These are phyloP conservation scores for Acacia pycnantha DNA, from an alignment of 331 rosid genomes.

Conservation along the genomic window DNA sequence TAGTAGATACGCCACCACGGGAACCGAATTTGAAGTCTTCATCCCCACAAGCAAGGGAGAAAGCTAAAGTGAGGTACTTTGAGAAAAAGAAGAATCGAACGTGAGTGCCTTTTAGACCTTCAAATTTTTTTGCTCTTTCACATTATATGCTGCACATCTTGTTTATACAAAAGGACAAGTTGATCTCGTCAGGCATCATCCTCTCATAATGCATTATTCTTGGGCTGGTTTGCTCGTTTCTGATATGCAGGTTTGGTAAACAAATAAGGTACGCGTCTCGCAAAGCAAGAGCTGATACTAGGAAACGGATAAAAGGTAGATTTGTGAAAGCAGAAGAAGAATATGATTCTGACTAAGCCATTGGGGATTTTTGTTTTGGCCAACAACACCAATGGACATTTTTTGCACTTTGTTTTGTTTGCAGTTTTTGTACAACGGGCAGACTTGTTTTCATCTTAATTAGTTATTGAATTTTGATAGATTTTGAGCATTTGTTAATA, in stretches of 20 bases:
- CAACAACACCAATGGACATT: neutral
- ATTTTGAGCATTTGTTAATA: neutral
- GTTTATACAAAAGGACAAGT: neutral
- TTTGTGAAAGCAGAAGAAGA: slow-evolving; percentile 84
- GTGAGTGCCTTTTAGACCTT: slow-evolving; percentile 42
- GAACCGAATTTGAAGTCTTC: slow-evolving; percentile 61
- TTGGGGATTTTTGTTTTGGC: neutral
- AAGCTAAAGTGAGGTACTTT: slow-evolving; percentile 80
- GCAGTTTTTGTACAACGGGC: slow-evolving; percentile 8
- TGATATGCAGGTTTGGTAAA: slow-evolving; percentile 73
- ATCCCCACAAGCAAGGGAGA: slow-evolving; percentile 70
- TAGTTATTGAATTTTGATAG: neutral
- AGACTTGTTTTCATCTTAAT: neutral
- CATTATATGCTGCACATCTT: neutral
- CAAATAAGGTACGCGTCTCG: slow-evolving; percentile 94
- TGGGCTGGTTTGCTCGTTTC: slow-evolving; percentile 26
- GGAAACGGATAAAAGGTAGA: slow-evolving; percentile 92
- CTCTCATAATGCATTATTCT: neutral
- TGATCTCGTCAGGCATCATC: neutral
- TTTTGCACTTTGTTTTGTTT: slow-evolving; percentile 13
- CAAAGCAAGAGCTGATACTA: slow-evolving; percentile 90
- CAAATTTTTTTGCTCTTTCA: neutral
- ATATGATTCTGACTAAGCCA: slow-evolving; percentile 43
- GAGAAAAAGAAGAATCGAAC: slow-evolving; percentile 84
- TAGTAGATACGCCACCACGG: slow-evolving; percentile 61